phyloP scores from a whole-genome alignment of 805 yeast genomes.

The Zygoascus bituminiphila region DNA sequence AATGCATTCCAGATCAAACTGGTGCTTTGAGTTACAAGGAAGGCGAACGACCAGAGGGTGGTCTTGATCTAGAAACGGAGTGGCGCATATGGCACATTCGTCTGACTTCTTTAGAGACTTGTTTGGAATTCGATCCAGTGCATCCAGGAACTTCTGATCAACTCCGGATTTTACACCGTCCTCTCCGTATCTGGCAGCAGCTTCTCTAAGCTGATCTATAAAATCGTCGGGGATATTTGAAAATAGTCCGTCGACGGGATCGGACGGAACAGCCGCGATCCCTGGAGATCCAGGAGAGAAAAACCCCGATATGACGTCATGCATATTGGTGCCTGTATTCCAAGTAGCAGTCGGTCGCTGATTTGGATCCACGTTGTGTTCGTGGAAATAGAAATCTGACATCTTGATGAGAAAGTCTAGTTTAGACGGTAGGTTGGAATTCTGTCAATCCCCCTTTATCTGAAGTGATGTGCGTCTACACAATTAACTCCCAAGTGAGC shows the following conservation, averaged over 20 bases:
- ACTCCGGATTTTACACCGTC: conserved; percentile 30
- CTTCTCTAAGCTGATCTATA: neutral
- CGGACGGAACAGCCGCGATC: neutral
- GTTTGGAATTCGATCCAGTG: conserved; percentile 61
- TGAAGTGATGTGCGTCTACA: too few species aligned
- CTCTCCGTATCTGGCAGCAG: neutral
- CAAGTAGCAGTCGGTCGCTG: neutral
- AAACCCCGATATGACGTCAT: neutral
- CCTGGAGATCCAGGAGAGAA: neutral
- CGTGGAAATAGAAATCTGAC: conserved; percentile 3
- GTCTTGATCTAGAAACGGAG: conserved; percentile 57
- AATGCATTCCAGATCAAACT: conserved; percentile 82
- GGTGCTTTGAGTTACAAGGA: conserved; percentile 60
- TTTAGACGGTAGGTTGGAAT: too few species aligned
- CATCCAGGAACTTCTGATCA: conserved; percentile 60
- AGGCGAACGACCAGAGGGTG: conserved; percentile 73
- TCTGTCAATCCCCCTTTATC: too few species aligned
- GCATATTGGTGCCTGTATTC: neutral
- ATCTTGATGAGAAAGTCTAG: too few species aligned
- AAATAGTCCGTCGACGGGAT: neutral
- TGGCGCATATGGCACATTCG: conserved; percentile 80
- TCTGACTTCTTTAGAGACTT: conserved; percentile 37
- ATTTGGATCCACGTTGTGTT: conserved; percentile 2
- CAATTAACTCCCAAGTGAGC: too few species aligned
- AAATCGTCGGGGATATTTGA: neutral